Base-by-base conservation (phyloP, 441 rosid genomes). In the Pelargonium fulgidum region DNA sequence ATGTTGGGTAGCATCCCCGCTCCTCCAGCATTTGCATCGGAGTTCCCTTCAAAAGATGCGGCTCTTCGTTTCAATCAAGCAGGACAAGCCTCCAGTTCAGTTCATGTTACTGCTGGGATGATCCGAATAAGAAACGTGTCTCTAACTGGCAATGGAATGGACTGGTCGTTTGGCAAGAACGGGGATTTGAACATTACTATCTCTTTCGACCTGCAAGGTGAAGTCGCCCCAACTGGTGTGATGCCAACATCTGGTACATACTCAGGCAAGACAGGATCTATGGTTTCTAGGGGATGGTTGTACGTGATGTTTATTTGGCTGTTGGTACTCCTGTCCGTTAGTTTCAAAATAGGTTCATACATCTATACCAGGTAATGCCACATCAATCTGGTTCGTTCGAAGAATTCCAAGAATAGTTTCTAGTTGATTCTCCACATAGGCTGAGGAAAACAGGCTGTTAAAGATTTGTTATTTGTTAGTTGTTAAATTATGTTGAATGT, bases 41-140 rank as follows among this genome's bases (percentile, higher is more conserved):
- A 95, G 78, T 84, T 82, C 81, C 86, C 97, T 7, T 59, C 86
- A 58, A 95, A 95, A 79, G 96, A 86, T 4, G 84, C 81, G n/a
- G 77, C 81, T 64, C 82, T 85, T 56, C 86, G 77, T 41, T 73
- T 86, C 67, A 86, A 87, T 76, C 70, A 89, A 19, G 75, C 66
- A 7, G 79, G 90, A 6, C 92, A 88, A 66, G 72, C 97, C 56
- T 89, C 99, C 58, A 88, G 90, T 68, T 88, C 98, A 0, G 83
- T 83, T 65, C 91, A 84, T 68, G 86, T 92, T 10, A 89, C 92
- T 62, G 92, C 99, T 58, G 98, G 97, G 71, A 84, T 92, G 84
- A 85, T 95, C 72, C 90, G 92, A 83, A 88, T 95, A 76, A 84
- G 91, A 59, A 77, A 65, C 66, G 61, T 75, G 68, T 75, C 75